Evolutionary conservation across 179 eudicot genomes (phyloP), one percentile per base, ranked within the genome.

Genomic region (Silene noctiflora): DNA sequence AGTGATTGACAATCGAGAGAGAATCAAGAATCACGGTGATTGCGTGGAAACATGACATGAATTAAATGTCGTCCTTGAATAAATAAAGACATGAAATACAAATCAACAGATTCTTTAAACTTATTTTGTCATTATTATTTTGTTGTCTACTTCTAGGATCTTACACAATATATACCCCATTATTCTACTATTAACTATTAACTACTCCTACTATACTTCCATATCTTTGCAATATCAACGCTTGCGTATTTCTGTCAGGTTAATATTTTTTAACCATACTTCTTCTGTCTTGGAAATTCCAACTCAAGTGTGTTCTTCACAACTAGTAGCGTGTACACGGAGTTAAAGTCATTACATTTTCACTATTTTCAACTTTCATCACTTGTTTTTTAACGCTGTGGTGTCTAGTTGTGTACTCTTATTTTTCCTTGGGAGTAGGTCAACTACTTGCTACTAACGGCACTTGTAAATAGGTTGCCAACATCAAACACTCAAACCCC

Each of bases 221-320:
- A 74, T 74, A 79, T 58, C 60, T 55, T 59, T 55, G 44, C 20
- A 22, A 33, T 73, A 48, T 68, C 62, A 74, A 67, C 19, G 60
- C 61, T 79, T 67, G 74, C 77, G 81, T 79, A 71, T 31, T n/a
- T 25, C 1, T 66, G 77, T 78, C 77, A 78, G 81, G 77, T 67
- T 19, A 67, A 66, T 66, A 25, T 62, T 0, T 48, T 8, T 53
- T 17, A 76, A 67, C 42, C 51, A 56, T 33, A 46, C 20, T 13
- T 70, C 22, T 33, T 46, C 5, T 58, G 25, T 10, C 48, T 72
- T 56, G 58, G 17, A 69, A 69, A 22, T 44, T 22, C 29, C 10
- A 44, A 69, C 73, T 44, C 56, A 3, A 42, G 6, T 39, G 64
- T 4, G 24, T 24, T 61, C 1, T 12, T 12, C 46, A 16, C 27